Evolutionary conservation across 2,329 filamentous ascomycete genomes (phyloP).

Genomic region (Penicillium janthinellum): DNA sequence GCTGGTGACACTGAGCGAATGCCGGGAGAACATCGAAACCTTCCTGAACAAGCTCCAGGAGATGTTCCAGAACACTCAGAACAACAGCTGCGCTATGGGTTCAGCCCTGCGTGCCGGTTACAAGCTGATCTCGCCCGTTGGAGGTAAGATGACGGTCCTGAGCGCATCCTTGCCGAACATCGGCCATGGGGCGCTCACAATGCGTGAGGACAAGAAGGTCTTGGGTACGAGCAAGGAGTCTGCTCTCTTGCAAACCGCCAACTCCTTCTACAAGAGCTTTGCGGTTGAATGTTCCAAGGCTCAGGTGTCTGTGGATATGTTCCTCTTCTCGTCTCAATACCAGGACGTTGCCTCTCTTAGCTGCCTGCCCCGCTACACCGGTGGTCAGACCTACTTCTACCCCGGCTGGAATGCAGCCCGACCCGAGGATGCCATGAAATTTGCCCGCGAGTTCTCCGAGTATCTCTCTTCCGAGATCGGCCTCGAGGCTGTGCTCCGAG

Average conservation of each 20-base stretch:
- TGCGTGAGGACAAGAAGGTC: slow-evolving; percentile 95
- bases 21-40: slow-evolving; percentile 84
- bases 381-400: slow-evolving; percentile 98
- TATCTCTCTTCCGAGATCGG: slow-evolving; percentile 97
- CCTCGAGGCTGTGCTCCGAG: slow-evolving; percentile 90
- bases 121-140: slow-evolving; percentile 90
- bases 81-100: slow-evolving; percentile 88
- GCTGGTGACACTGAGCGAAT: slow-evolving; percentile 84
- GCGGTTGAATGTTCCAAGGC: slow-evolving; percentile 99
- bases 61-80: slow-evolving; percentile 97
- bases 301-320: slow-evolving; percentile 98
- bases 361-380: slow-evolving; percentile 93
- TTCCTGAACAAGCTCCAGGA: slow-evolving; percentile 88
- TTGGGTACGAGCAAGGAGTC: slow-evolving; percentile 93
- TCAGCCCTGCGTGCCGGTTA: slow-evolving; percentile 90
- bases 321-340: slow-evolving; percentile 92
- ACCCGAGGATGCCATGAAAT: slow-evolving; percentile 95
- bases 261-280: slow-evolving; percentile 98
- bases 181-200: slow-evolving; percentile 84
- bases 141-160: slow-evolving; percentile 91
- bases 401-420: slow-evolving; percentile 95
- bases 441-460: slow-evolving; percentile 94
- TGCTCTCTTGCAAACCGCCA: slow-evolving; percentile 82
- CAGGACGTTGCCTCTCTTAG: slow-evolving; percentile 96
- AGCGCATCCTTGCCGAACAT: slow-evolving; percentile 88